A percentile compares a stretch with the other conserved stretches of the same genome.
phyloP scores from a whole-genome alignment of 805 yeast genomes.

The Vanderwaltozyma yarrowii region DNA sequence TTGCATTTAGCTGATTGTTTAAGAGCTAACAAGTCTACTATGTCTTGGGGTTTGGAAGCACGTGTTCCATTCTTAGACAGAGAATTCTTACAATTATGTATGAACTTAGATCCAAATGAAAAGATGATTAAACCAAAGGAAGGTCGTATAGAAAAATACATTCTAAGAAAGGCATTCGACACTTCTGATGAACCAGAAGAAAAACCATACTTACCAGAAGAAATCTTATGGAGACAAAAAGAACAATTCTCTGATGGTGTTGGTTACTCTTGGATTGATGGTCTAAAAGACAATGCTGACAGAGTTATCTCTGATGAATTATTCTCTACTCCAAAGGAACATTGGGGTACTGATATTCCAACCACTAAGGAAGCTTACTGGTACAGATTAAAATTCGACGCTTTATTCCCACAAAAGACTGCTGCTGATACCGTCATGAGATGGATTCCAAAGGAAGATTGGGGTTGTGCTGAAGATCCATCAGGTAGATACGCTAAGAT shows the following conservation, averaged over 20 bases:
- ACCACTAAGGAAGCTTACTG: conserved; percentile 98
- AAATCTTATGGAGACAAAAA: conserved; percentile 98
- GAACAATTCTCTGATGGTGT: conserved; percentile 99
- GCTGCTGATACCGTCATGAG: conserved; percentile 97
- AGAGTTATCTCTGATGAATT: conserved; percentile 79
- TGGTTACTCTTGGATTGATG: conserved; percentile 99
- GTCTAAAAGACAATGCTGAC: conserved; percentile 92
- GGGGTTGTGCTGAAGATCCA: conserved; percentile 99
- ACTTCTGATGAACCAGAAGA: conserved; percentile 69
- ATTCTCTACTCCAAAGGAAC: conserved; percentile 80
- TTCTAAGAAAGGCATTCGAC: conserved; percentile 95
- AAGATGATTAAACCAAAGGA: conserved; percentile 66
- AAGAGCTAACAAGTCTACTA: conserved; percentile 98
- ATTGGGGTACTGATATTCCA: conserved; percentile 95
- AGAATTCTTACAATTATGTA: conserved; percentile 79
- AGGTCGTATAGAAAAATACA: conserved; percentile 88
- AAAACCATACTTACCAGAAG: conserved; percentile 88
- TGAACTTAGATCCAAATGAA: conserved; percentile 92
- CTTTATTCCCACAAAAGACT: conserved; percentile 78
- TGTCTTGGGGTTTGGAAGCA: conserved; percentile 99
- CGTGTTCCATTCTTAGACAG: conserved; percentile 98
- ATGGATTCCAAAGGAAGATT: conserved; percentile 99
- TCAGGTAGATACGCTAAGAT: conserved; percentile 93
- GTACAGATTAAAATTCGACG: conserved; percentile 96
- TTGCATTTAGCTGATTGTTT: conserved; percentile 93